These are phyloP conservation scores for Colletotrichum abscissum DNA, from an alignment of 2,329 filamentous ascomycete species.

Conservation along the genomic window DNA sequence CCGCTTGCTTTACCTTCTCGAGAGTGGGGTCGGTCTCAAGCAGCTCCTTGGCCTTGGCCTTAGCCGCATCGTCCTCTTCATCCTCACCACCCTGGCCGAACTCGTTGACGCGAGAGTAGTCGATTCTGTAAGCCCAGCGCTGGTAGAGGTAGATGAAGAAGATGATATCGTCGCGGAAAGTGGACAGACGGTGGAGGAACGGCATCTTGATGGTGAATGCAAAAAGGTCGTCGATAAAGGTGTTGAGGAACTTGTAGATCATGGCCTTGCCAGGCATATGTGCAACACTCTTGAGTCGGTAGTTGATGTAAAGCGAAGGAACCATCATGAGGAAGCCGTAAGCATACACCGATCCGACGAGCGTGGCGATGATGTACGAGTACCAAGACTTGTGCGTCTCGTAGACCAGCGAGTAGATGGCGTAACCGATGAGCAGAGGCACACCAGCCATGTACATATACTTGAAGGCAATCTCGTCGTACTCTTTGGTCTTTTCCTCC, in stretches of 20 bases:
- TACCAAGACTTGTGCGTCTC: slow-evolving; percentile 99
- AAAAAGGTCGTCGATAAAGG: slow-evolving; percentile 98
- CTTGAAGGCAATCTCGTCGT: slow-evolving; percentile 96
- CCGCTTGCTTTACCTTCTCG: slow-evolving; percentile 40
- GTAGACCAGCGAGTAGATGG: slow-evolving; percentile 90
- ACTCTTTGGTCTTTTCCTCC: slow-evolving; percentile 98
- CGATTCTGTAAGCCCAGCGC: slow-evolving; percentile 89
- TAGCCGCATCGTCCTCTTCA: slow-evolving; percentile 63
- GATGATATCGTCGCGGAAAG: slow-evolving; percentile 93
- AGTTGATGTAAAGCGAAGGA: slow-evolving; percentile 97
- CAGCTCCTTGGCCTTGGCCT: slow-evolving; percentile 47
- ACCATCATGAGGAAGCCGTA: slow-evolving; percentile 99
- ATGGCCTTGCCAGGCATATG: slow-evolving; percentile 98
- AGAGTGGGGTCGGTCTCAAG: slow-evolving; percentile 50
- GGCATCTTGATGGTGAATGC: slow-evolving; percentile 99
- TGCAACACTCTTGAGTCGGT: slow-evolving; percentile 92
- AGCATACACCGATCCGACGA: slow-evolving; percentile 95
- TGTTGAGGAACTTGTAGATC: slow-evolving; percentile 99
- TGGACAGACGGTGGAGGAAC: slow-evolving; percentile 89
- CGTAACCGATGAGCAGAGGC: slow-evolving; percentile 89
- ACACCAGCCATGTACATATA: slow-evolving; percentile 96
- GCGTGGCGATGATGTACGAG: slow-evolving; percentile 92
- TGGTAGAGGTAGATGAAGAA: slow-evolving; percentile 99
- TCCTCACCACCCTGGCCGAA: slow-evolving; percentile 99
- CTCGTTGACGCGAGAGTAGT: slow-evolving; percentile 94